Conservation (phyloP, 805 yeast species). For the Ogataea thermomethanolica region DNA sequence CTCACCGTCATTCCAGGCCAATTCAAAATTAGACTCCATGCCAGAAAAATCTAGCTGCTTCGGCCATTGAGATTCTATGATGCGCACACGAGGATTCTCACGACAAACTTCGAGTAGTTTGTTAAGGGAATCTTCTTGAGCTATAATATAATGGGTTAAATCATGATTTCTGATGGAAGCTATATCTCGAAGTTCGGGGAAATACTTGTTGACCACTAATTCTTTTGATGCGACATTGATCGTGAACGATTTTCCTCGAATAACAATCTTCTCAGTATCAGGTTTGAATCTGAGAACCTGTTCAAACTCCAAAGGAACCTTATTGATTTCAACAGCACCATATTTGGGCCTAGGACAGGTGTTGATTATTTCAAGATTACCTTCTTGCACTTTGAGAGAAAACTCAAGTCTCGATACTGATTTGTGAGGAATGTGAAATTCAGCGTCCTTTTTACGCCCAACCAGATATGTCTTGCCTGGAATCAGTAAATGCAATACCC, state of each 20-base stretch:
- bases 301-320: slow-evolving; percentile 3
- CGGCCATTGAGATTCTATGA: slow-evolving; percentile 1
- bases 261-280: not conserved
- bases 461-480: slow-evolving; percentile 8
- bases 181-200: slow-evolving; percentile 1
- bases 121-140: not conserved
- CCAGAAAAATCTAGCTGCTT: not conserved
- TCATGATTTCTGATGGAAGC: not conserved
- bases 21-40: slow-evolving; percentile 2
- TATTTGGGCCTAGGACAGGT: slow-evolving; percentile 12
- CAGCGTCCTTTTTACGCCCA: slow-evolving; percentile 18
- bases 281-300: slow-evolving; percentile 4
- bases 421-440: slow-evolving; percentile 11
- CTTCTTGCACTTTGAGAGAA: slow-evolving; percentile 5
- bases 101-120: slow-evolving; percentile 2
- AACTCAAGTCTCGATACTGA: slow-evolving; percentile 16
- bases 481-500: slow-evolving; percentile 6
- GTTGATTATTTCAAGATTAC: slow-evolving; percentile 5
- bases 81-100: not conserved
- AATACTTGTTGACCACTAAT: slow-evolving; percentile 3
- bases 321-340: slow-evolving; percentile 11
- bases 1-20: slow-evolving; percentile 1
- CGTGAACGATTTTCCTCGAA: slow-evolving; percentile 10
- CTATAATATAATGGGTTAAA: slow-evolving; percentile 1
- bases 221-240: slow-evolving; percentile 6